Conservation (phyloP, 129 eudicot species). For the Artemisia annua region DNA sequence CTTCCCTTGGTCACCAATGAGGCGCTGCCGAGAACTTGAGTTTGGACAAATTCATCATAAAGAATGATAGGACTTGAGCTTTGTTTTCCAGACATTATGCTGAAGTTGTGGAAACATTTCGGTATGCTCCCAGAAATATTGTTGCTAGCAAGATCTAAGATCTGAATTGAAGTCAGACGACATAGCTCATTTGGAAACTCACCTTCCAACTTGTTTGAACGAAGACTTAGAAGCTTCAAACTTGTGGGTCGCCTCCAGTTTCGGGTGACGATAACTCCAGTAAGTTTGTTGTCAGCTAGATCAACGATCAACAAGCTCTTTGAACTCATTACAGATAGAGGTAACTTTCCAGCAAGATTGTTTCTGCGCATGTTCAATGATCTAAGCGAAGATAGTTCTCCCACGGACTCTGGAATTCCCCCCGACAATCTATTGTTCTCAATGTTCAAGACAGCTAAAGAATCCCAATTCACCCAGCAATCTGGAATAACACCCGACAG, state of each 20-base stretch:
- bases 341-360: slow-evolving; percentile 34
- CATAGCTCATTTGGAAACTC: slow-evolving; percentile 39
- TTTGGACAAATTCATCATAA: slow-evolving; percentile 20
- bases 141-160: slow-evolving; percentile 43
- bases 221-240: slow-evolving; percentile 35
- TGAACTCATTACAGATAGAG: slow-evolving; percentile 23
- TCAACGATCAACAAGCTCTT: slow-evolving; percentile 25
- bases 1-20: slow-evolving; percentile 40
- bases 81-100: slow-evolving; percentile 22
- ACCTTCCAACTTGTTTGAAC: slow-evolving; percentile 34
- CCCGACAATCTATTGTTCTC: slow-evolving; percentile 38
- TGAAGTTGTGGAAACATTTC: slow-evolving; percentile 36
- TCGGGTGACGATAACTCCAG: slow-evolving; percentile 28
- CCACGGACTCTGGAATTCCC: slow-evolving; percentile 32
- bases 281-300: slow-evolving; percentile 33
- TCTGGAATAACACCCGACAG: slow-evolving; percentile 41
- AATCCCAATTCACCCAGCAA: slow-evolving; percentile 36
- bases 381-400: slow-evolving; percentile 9
- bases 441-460: slow-evolving; percentile 22
- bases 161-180: slow-evolving; percentile 33
- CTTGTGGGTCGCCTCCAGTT: slow-evolving; percentile 2
- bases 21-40: slow-evolving; percentile 20
- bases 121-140: slow-evolving; percentile 43
- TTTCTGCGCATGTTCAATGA: slow-evolving; percentile 38
- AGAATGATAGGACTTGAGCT: slow-evolving; percentile 2